Conservation (phyloP, 1,284 basidiomycete species). For the Chondrostereum purpureum region DNA sequence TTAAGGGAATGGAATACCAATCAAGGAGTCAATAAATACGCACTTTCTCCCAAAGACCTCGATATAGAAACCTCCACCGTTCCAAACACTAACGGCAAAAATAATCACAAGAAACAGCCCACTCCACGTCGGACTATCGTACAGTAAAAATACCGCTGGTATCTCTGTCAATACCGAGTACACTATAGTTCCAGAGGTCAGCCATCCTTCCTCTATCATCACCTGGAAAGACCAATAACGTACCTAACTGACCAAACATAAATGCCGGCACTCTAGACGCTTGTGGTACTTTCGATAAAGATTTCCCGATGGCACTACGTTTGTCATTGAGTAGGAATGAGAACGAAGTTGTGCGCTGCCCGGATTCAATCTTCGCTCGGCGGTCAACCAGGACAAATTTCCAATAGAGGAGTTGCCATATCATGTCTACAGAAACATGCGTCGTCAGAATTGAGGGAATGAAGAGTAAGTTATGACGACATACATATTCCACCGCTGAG, state of each 20-base stretch:
- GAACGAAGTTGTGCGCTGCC: slow-evolving; percentile 81
- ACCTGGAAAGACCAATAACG: slow-evolving; percentile 22
- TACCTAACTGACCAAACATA: slow-evolving; percentile 80
- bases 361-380: slow-evolving; percentile 80
- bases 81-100: slow-evolving; percentile 81
- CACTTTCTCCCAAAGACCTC: slow-evolving; percentile 94
- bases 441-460: slow-evolving; percentile 13
- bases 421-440: slow-evolving; percentile 48
- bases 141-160: slow-evolving; percentile 78
- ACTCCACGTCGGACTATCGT: slow-evolving; percentile 71
- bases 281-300: slow-evolving; percentile 53
- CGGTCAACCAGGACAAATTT: slow-evolving; percentile 86
- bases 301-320: slow-evolving; percentile 71
- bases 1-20: slow-evolving; percentile 7
- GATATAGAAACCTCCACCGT: slow-evolving; percentile 83
- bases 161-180: slow-evolving; percentile 85
- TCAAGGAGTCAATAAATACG: slow-evolving; percentile 24
- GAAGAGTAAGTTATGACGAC: slow-evolving; percentile 21
- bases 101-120: slow-evolving; percentile 72
- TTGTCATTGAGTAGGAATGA: slow-evolving; percentile 83
- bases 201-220: slow-evolving; percentile 1
- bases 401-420: slow-evolving; percentile 89
- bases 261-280: slow-evolving; percentile 68
- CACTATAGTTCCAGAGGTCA: slow-evolving; percentile 36
- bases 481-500: slow-evolving; percentile 71